A percentile compares a stretch with the other conserved stretches of the same genome.
Evolutionary conservation across 192 early-diverging fungal species (phyloP).

Genomic region (Piromyces finnis): DNA sequence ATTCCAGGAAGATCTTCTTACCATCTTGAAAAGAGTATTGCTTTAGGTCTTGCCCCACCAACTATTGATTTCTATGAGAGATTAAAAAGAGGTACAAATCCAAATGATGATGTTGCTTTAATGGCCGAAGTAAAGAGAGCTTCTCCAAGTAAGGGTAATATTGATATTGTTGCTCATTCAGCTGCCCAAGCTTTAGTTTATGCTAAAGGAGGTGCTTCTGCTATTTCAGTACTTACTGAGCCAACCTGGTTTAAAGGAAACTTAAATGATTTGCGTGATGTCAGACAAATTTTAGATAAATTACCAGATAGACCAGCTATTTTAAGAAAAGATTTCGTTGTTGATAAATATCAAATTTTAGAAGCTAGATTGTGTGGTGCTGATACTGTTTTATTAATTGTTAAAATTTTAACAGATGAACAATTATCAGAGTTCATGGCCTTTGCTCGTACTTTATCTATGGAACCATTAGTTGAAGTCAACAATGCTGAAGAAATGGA

Average conservation of each 20-base stretch:
- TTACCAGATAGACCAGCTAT: conserved; percentile 67
- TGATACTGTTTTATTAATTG: conserved; percentile 88
- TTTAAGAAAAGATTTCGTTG: conserved; percentile 92
- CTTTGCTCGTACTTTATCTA: conserved; percentile 60
- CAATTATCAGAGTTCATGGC: conserved; percentile 42
- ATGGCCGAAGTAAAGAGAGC: conserved; percentile 98
- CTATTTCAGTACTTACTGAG: conserved; percentile 95
- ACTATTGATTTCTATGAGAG: conserved; percentile 63
- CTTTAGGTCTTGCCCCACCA: conserved; percentile 51
- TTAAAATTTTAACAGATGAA: conserved; percentile 70
- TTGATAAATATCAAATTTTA: conserved; percentile 87
- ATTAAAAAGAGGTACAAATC: conserved; percentile 21
- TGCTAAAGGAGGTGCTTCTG: conserved; percentile 73
- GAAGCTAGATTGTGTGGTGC: conserved; percentile 90
- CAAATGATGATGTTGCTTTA: conserved; percentile 47
- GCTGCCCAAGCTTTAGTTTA: conserved; percentile 73
- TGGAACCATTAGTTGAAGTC: conserved; percentile 99
- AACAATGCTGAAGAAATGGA: conserved; percentile 80
- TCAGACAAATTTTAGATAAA: conserved; percentile 48
- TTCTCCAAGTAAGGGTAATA: conserved; percentile 86
- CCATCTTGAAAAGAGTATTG: conserved; percentile 49
- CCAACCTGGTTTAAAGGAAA: conserved; percentile 97
- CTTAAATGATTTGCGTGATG: conserved; percentile 77
- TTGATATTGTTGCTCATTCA: conserved; percentile 65
- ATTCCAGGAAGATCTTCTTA: conserved; percentile 51